Evolutionary conservation across 305 asterid species (phyloP).

Genomic region (Plantago lanceolata): DNA sequence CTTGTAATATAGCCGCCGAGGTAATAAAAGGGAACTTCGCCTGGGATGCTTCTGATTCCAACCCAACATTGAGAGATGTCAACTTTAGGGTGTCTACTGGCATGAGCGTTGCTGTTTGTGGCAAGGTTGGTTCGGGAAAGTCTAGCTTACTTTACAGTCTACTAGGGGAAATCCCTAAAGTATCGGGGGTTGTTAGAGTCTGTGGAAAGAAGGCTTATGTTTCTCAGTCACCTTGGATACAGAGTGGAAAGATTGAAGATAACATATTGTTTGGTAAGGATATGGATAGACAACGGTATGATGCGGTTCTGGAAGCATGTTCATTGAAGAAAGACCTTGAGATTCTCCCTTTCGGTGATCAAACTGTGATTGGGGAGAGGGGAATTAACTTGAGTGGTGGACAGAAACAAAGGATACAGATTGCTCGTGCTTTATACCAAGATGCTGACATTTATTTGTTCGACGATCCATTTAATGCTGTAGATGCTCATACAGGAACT

Average conservation of each 20-base stretch:
- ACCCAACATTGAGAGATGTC: constrained; percentile 48
- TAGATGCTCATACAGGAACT: constrained; percentile 91
- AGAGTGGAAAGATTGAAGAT: constrained; percentile 80
- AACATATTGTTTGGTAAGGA: constrained; percentile 72
- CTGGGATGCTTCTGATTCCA: constrained; percentile 51
- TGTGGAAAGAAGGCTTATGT: constrained; percentile 75
- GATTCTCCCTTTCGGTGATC: constrained; percentile 72
- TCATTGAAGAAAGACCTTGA: constrained; percentile 71
- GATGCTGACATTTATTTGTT: constrained; percentile 75
- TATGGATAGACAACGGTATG: constrained; percentile 55
- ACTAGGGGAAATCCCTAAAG: constrained; percentile 70
- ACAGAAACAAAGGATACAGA: constrained; percentile 86
- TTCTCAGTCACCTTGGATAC: constrained; percentile 88
- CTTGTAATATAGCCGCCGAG: constrained; percentile 50
- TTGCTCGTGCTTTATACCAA: constrained; percentile 85
- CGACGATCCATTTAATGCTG: constrained; percentile 94
- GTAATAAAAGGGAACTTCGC: constrained; percentile 52
- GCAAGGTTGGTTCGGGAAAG: constrained; percentile 85
- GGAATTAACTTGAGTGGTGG: constrained; percentile 91
- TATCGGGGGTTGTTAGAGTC: constrained; percentile 55
- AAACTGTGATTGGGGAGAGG: constrained; percentile 75
- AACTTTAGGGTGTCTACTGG: constrained; percentile 50
- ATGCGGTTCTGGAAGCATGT: constrained; percentile 64
- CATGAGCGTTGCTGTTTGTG: constrained; percentile 82
- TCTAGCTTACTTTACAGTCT: constrained; percentile 73